phyloP scores from a whole-genome alignment of 73 alveolate species.

The Tetrahymena elliotti region DNA sequence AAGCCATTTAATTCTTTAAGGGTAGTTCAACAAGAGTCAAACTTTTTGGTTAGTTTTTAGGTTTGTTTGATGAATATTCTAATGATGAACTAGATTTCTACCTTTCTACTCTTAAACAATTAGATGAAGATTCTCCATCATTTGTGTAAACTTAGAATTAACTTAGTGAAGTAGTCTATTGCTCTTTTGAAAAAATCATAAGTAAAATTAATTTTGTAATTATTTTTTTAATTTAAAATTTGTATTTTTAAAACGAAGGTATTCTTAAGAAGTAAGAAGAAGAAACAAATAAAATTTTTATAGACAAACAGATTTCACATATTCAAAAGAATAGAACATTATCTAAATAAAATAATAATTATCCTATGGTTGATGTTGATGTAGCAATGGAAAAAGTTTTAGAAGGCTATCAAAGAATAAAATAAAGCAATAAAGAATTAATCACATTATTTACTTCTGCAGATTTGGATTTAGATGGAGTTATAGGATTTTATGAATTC shows the following conservation, averaged over 20 bases:
- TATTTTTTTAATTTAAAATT: not conserved
- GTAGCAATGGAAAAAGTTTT: not conserved
- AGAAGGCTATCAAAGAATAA: not conserved
- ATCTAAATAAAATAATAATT: not conserved
- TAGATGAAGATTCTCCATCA: not conserved
- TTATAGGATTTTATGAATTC: not conserved
- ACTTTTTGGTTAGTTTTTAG: not conserved
- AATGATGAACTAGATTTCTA: not conserved
- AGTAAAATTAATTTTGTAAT: not conserved
- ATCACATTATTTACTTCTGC: not conserved
- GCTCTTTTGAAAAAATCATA: not conserved
- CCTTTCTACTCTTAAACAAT: not conserved
- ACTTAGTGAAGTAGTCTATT: not conserved
- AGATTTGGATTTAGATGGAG: not conserved
- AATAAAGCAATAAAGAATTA: not conserved
- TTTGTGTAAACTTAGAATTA: not conserved
- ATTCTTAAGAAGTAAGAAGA: not conserved
- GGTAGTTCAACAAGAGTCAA: not conserved
- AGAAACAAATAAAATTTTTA: not conserved
- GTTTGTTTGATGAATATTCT: not conserved
- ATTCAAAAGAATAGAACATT: not conserved
- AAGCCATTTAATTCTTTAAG: not conserved
- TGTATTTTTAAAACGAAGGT: not conserved
- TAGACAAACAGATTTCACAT: not conserved
- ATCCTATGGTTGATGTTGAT: not conserved